Base-by-base conservation (phyloP, 2,329 filamentous ascomycete species). In the Fusarium sp. region DNA sequence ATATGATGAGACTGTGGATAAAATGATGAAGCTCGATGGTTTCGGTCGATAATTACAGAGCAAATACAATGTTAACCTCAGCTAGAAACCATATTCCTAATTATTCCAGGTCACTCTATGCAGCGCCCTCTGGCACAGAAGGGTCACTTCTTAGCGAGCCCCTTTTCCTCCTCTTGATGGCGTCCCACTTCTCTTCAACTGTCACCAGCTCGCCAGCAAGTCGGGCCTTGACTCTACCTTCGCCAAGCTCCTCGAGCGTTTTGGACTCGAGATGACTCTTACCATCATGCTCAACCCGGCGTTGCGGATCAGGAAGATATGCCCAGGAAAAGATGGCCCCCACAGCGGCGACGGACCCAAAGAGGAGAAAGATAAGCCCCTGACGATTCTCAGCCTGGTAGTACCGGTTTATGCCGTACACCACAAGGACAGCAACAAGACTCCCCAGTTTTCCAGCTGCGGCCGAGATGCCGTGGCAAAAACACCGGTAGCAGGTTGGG, bases 381-480 rank as follows among this genome's bases (percentile, higher is more conserved):
- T 83, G 81, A 1, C 78, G 75, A 4, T 73, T 78, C 2, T 71
- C 45, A 51, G 73, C 76, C 36, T 69, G 64, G 69, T 82, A 82
- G 13, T 76, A 73, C 14, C 71, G 63, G 67, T 82, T 81, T 70
- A 83, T 81, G 50, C 78, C 80, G 63, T 80, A 82, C 2, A 83
- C 79, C 23, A 83, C 74, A 11, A 82, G 67, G 15, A 83, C 75
- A 45, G 81, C 82, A 6, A 82, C 71, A 46, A 87, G 80, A 54
- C 82, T 83, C 21, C 84, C 85, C 1, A 84, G 71, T 66, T 88
- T 88, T 10, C 85, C 85, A 1, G 81, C 80, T 0, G 85, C 85
- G 0, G 85, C 85, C 0, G 84, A 85, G 48, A 88, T 84, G 21
- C 84, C 85, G 66, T 87, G 84, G 55, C 84, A 87, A 0, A 85